Evolutionary conservation across 2,329 filamentous ascomycete genomes (phyloP).

Genomic region (Gaeumannomyces tritici): DNA sequence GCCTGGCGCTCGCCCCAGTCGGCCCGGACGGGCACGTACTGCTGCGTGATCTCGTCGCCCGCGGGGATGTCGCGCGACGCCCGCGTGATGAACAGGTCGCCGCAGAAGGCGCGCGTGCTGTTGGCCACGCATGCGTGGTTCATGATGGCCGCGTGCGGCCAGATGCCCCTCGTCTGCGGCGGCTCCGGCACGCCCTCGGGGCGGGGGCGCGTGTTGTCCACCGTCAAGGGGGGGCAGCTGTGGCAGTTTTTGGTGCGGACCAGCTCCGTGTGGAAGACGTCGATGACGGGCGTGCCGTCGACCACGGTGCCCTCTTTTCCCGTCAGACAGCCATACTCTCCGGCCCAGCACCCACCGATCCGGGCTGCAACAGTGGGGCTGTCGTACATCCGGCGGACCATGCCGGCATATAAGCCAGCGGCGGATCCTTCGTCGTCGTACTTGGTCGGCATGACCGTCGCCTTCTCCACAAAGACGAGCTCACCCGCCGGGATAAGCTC

Average conservation of each 20-base stretch:
- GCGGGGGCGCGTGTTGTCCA: slow-evolving; percentile 14
- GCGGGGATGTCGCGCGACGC: slow-evolving; percentile 25
- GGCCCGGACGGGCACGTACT: slow-evolving; percentile 25
- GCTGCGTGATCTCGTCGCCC: slow-evolving; percentile 27
- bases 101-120: slow-evolving; percentile 19
- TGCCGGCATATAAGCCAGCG: slow-evolving; percentile 30
- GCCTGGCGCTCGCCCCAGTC: slow-evolving; percentile 14
- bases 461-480: slow-evolving; percentile 32
- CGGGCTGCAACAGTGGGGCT: slow-evolving; percentile 20
- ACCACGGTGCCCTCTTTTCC: slow-evolving; percentile 21
- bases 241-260: slow-evolving; percentile 31
- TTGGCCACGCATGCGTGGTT: slow-evolving; percentile 22
- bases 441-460: slow-evolving; percentile 28
- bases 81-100: slow-evolving; percentile 19
- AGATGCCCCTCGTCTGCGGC: slow-evolving; percentile 17
- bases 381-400: slow-evolving; percentile 27
- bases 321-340: slow-evolving; percentile 17
- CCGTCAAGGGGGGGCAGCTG: slow-evolving; percentile 21
- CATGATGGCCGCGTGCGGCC: slow-evolving; percentile 17
- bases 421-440: slow-evolving; percentile 29
- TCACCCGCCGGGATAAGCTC: slow-evolving; percentile 25
- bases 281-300: slow-evolving; percentile 24
- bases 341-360: slow-evolving; percentile 19
- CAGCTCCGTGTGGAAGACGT: slow-evolving; percentile 27
- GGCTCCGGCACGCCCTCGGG: slow-evolving; percentile 2